Percentiles rank a stretch among this genome's conserved stretches.
Evolutionary conservation across 306 rosid species (phyloP).

Genomic region (Pyrus betulifolia): DNA sequence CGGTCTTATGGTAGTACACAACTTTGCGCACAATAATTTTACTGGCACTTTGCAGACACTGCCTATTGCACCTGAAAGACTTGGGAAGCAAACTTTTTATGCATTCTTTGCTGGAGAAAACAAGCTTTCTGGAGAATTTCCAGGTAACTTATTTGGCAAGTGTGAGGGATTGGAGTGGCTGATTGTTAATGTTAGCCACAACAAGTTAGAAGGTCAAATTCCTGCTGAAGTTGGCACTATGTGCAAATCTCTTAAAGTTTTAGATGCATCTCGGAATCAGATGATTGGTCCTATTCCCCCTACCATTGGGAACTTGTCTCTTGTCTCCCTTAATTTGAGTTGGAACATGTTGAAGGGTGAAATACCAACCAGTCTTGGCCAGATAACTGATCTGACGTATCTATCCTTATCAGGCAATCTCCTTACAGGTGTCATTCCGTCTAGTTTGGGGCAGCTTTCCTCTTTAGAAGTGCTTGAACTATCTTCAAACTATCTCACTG

Average conservation of each 20-base stretch:
- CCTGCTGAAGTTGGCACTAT: slow-evolving; percentile 40
- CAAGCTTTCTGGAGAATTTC: slow-evolving; percentile 51
- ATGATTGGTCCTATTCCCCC: slow-evolving; percentile 49
- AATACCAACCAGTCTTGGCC: slow-evolving; percentile 58
- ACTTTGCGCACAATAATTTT: slow-evolving; percentile 63
- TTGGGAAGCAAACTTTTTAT: slow-evolving; percentile 40
- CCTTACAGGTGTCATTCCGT: slow-evolving; percentile 58
- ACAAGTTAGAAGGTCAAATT: slow-evolving; percentile 47
- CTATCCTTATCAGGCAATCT: slow-evolving; percentile 68
- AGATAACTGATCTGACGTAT: slow-evolving; percentile 41
- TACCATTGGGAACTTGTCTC: slow-evolving; percentile 44
- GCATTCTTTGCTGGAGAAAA: slow-evolving; percentile 58
- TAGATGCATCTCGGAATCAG: slow-evolving; percentile 74
- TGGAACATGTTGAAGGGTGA: slow-evolving; percentile 51
- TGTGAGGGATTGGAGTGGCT: slow-evolving; percentile 51
- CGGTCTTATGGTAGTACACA: slow-evolving; percentile 42
- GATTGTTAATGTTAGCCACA: slow-evolving; percentile 63
- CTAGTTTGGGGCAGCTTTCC: slow-evolving; percentile 52
- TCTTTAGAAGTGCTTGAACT: slow-evolving; percentile 69
- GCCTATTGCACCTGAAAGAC: slow-evolving; percentile 51
- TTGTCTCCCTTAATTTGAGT: slow-evolving; percentile 63
- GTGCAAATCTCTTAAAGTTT: slow-evolving; percentile 50
- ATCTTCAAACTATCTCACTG: slow-evolving; percentile 60
- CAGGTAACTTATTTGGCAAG: slow-evolving; percentile 50
- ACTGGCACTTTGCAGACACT: slow-evolving; percentile 38